A percentile compares a stretch with the other conserved stretches of the same genome.
These are phyloP conservation scores for Melanogaster broomeanus DNA, from an alignment of 768 basidiomycete species.

Conservation along the genomic window DNA sequence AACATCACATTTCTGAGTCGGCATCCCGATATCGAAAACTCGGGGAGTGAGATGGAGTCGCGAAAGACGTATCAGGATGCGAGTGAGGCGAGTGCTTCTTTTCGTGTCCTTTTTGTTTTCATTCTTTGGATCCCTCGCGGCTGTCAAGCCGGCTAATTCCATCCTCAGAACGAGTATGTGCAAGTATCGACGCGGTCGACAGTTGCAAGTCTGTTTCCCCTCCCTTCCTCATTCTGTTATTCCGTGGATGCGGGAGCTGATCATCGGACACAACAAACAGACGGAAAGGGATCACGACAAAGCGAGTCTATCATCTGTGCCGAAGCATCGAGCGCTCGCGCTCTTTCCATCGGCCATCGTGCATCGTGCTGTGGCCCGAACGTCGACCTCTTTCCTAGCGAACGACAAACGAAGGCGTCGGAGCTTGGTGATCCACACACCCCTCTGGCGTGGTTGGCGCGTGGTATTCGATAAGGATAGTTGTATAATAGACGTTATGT, in stretches of 20 bases:
- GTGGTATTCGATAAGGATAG: too few relatives aligned
- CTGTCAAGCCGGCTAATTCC: too few relatives aligned
- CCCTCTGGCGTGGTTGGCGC: too few relatives aligned
- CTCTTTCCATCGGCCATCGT: background rate
- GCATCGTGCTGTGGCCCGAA: too few relatives aligned
- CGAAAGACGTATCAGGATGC: slow-evolving; percentile 16
- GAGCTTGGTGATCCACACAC: too few relatives aligned
- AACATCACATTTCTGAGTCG: slow-evolving; percentile 13
- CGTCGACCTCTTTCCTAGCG: too few relatives aligned
- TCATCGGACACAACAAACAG: background rate
- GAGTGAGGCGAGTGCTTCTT: slow-evolving; percentile 12
- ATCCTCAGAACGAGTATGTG: slow-evolving; percentile 13
- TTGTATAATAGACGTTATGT: too few relatives aligned
- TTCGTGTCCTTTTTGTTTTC: background rate
- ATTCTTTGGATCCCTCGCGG: too few relatives aligned
- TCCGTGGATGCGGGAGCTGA: background rate
- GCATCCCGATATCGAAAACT: slow-evolving; percentile 3
- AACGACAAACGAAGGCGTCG: too few relatives aligned
- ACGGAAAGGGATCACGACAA: background rate
- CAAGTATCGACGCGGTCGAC: slow-evolving; percentile 16
- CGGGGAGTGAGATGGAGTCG: slow-evolving; percentile 10
- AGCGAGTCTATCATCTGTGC: background rate
- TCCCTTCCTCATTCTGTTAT: too few relatives aligned
- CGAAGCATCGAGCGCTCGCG: background rate
- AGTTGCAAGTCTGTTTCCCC: slow-evolving; percentile 16